phyloP scores from a whole-genome alignment of 2,329 filamentous ascomycete genomes.

The Penicillium brasilianum region DNA sequence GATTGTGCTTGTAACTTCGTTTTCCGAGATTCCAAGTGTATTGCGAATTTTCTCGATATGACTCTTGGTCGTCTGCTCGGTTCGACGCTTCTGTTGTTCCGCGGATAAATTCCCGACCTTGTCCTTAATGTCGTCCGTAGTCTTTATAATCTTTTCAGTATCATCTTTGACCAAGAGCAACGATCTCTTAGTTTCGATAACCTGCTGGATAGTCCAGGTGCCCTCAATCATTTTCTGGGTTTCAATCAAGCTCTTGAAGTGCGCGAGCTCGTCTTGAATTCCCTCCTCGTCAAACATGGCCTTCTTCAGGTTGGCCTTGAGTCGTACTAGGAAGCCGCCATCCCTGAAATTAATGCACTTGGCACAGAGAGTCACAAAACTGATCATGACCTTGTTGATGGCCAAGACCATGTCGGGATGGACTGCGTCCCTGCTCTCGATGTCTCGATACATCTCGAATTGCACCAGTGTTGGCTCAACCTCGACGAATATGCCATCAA shows the following conservation, averaged over 20 bases:
- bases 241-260: neutral
- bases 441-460: neutral
- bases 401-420: neutral
- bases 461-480: neutral
- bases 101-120: neutral
- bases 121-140: neutral
- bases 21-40: neutral
- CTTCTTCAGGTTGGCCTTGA: neutral
- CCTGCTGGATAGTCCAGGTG: neutral
- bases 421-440: neutral
- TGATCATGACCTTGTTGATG: slow-evolving; percentile 1
- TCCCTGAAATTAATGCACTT: neutral
- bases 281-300: neutral
- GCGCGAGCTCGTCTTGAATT: neutral
- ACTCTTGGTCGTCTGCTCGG: neutral
- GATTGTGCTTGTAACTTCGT: neutral
- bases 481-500: neutral
- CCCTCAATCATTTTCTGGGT: neutral
- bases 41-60: neutral
- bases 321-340: neutral
- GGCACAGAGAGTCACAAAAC: neutral
- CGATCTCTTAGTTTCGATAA: neutral
- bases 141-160: neutral
- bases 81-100: neutral
- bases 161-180: neutral